Base-by-base conservation (phyloP, 2,329 filamentous ascomycete genomes). In the Ophiosphaerella herpotricha region DNA sequence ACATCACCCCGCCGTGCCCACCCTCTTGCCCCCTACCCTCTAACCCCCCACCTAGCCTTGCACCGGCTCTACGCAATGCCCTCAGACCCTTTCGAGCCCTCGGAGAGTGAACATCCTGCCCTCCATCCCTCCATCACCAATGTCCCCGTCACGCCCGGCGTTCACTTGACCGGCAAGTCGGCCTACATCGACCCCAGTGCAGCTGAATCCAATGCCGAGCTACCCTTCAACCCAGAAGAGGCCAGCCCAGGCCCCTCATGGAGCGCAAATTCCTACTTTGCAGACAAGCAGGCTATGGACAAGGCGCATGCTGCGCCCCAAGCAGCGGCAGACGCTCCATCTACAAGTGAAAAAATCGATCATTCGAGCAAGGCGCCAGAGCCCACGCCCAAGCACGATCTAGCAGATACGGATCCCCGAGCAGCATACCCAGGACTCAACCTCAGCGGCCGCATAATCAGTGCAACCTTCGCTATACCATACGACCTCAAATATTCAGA, bases 361-460 rank as follows among this genome's bases (percentile, higher is more conserved):
- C 79, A 80, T n/a, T 61, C 84, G 54, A 83, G 80, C 59, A 66
- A 82, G 21, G 64, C 73, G 1, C 54, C 47, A 66, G 73, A 59
- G 45, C 56, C 57, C 7, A 63, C 68, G 3, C 69, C 70, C 42
- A 74, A 77, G 31, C 61, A 67, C 7, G 73, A 78, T 38, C 66
- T 75, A 32, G 72, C 76, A n/a, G 76, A 80, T 48, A 59, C 78
- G 16, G 81, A 85, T 57, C 82, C 83, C 23, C 76, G 78, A 41
- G 74, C 77, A 40, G 78, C 82, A 31, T 79, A 86, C 62, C 81
- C 83, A 6, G 78, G 76, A 12, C 73, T 88, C 24, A 78, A 80
- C 37, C 75, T 87, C 42, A 85, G 80, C 50, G 85, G 85, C 14
- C 78, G 81, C 50, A 75, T 87, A 55, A 86, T 88, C 66, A 86